Evolutionary conservation across 768 basidiomycete species (phyloP).

Genomic region (Cystofilobasidium ferigula): DNA sequence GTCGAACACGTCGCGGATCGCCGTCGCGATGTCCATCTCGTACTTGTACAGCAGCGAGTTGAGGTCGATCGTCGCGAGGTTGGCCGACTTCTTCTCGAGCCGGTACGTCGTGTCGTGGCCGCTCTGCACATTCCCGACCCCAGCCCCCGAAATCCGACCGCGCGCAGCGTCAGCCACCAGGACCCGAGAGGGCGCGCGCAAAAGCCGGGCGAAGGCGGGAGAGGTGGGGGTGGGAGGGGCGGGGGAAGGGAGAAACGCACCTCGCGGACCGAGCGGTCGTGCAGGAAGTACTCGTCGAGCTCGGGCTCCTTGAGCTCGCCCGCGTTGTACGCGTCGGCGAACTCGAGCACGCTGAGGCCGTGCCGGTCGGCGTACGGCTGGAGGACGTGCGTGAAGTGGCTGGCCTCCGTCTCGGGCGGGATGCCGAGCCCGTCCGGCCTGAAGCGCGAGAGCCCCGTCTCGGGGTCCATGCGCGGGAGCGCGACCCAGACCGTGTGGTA

Average conservation of each 20-base stretch:
- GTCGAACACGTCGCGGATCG: slow-evolving; percentile 88
- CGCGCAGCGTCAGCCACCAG: neutral
- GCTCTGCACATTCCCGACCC: neutral
- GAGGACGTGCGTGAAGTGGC: slow-evolving; percentile 93
- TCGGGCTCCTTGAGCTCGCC: slow-evolving; percentile 69
- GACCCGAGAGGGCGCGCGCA: neutral
- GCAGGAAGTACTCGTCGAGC: slow-evolving; percentile 93
- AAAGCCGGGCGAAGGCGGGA: no score
- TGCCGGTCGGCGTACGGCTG: slow-evolving; percentile 89
- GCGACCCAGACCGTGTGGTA: slow-evolving; percentile 97
- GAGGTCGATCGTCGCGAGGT: slow-evolving; percentile 90
- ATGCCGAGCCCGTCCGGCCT: slow-evolving; percentile 90
- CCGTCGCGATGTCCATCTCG: slow-evolving; percentile 95
- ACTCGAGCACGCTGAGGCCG: slow-evolving; percentile 86
- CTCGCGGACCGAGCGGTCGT: slow-evolving; percentile 92
- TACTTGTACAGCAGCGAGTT: slow-evolving; percentile 96
- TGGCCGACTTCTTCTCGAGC: slow-evolving; percentile 94
- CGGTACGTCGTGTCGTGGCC: slow-evolving; percentile 81
- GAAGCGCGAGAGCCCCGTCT: slow-evolving; percentile 87
- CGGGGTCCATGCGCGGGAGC: slow-evolving; percentile 83
- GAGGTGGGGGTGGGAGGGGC: neutral
- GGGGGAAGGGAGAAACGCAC: slow-evolving; percentile 49
- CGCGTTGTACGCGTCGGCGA: slow-evolving; percentile 89
- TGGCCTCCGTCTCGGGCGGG: slow-evolving; percentile 96
- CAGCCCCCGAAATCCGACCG: neutral